Base-by-base conservation (phyloP, 768 basidiomycete species). In the Dioszegia aurantiaca region DNA sequence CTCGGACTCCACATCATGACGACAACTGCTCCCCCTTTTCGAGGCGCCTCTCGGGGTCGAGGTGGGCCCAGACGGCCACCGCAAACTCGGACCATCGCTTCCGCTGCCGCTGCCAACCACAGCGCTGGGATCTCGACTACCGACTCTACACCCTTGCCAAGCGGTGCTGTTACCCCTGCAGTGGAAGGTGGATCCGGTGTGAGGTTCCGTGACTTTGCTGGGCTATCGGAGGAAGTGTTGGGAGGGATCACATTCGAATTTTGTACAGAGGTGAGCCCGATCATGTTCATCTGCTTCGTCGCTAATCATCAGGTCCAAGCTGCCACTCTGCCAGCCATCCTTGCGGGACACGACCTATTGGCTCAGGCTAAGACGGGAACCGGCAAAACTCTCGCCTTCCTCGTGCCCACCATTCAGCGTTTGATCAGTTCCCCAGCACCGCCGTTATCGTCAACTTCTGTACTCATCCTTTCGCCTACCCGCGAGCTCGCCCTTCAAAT, bases 331-430 rank as follows among this genome's bases (percentile, higher is more conserved):
- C 61, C 59, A 12, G 36, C 61, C 23, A 57, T 68, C 21, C 44
- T 75, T 4, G 54, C 45, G n/a, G 67, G 64, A 4, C 54, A 55
- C 12, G 72, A 75, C 52, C 58, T 73, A 52, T 61, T 76, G 10
- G 70, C 69, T 24, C 68, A 77, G 62, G 73, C 73, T 37, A 73
- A 75, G 55, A 85, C 84, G 1, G 84, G 84, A 28, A 86, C 86
- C 12, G 85, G 85, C 74, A 78, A 78, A 77, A 80, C 79, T 23
- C 56, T 80, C 8, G 79, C 75, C 1, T 80, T 80, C 69, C 70
- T 80, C 39, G 57, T 80, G 26, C 79, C 79, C 0, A 59, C 78
- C 1, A 70, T 80, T 28, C 70, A 80, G 40, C 60, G 59, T 19
- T 69, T 78, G 33, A 36, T 78, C 26, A 55, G 53, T 19, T 51